Evolutionary conservation across 2,329 filamentous ascomycete genomes (phyloP).

Genomic region (Sordariomycetes sp.): DNA sequence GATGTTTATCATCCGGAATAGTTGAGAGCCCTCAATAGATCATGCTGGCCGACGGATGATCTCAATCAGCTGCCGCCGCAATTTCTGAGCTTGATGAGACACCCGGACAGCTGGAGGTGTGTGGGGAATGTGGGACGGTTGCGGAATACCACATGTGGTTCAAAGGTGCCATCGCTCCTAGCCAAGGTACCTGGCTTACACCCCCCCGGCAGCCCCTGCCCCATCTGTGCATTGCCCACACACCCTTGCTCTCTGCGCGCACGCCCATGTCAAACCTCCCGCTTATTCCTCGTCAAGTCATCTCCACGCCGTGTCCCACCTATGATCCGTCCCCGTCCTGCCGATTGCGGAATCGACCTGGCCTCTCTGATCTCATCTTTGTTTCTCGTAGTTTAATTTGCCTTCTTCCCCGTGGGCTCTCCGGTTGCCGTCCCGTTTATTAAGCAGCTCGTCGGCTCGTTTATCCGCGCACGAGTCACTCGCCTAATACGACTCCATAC

Average conservation of each 20-base stretch:
- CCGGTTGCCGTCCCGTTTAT: neutral
- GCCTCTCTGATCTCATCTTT: neutral
- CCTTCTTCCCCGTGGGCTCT: neutral
- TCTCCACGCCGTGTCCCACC: neutral
- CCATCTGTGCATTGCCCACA: neutral
- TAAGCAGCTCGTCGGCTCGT: neutral
- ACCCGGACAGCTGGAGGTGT: neutral
- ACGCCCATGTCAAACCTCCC: neutral
- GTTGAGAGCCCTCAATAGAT: neutral
- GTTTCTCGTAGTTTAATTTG: neutral
- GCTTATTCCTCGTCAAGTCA: neutral
- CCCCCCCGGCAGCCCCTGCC: neutral
- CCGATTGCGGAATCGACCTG: neutral
- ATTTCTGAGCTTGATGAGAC: neutral
- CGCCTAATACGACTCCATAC: constrained; percentile 1
- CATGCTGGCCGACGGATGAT: neutral
- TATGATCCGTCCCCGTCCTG: neutral
- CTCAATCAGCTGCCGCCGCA: neutral
- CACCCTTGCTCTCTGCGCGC: neutral
- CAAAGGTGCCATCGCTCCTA: neutral
- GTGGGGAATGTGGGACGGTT: neutral
- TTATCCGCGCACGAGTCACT: neutral
- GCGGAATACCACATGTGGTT: neutral
- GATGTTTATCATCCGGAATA: neutral
- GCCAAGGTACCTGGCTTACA: neutral